Base-by-base conservation (phyloP, 768 basidiomycete species). In the Naematelia encephala region DNA sequence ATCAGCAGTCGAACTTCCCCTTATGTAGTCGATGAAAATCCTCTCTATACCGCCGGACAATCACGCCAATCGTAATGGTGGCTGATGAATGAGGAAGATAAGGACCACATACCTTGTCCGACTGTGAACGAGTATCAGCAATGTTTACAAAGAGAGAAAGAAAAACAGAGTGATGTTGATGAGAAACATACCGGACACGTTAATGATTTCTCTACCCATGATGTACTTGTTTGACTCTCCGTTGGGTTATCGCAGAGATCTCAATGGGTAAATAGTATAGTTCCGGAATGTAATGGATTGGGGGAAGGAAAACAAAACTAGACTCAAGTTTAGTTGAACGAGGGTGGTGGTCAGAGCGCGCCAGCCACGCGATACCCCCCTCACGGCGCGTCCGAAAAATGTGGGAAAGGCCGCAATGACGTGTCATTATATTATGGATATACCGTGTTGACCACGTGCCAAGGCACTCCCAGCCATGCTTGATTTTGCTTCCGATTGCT, bases 131-230 rank as follows among this genome's bases (percentile, higher is more conserved):
- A 19, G 21, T 25, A 4, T 56, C 57, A 45, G 46, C 47, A 29
- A 8, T 14, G 27, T 12, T n/a, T 0, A 25, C 25, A 10, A 23
- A 30, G 29, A 12, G 23, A 30, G 42, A 28, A 19, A 47, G n/a
- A 26, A 22, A 1, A 28, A 12, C 21, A 21, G 4, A 16, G n/a
- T n/a, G n/a, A n/a, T n/a, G n/a, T n/a, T n/a, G n/a, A n/a, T n/a
- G 13, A 30, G 44, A 8, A 11, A 64, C 71, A 51, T 26, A 73
- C 71, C 71, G n/a, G 72, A 65, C 5, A 74, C 57, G 22, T 60
- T 68, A 60, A 74, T 71, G 57, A 74, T 74, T 60, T 74, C 72
- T 51, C 72, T 53, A 49, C 68, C 68, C 72, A 73, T 73, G 49
- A 28, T 65, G 50, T 51, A 16, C n/a, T n/a, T n/a, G n/a, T n/a